phyloP scores from a whole-genome alignment of 805 yeast genomes.

The Candida wancherniae region DNA sequence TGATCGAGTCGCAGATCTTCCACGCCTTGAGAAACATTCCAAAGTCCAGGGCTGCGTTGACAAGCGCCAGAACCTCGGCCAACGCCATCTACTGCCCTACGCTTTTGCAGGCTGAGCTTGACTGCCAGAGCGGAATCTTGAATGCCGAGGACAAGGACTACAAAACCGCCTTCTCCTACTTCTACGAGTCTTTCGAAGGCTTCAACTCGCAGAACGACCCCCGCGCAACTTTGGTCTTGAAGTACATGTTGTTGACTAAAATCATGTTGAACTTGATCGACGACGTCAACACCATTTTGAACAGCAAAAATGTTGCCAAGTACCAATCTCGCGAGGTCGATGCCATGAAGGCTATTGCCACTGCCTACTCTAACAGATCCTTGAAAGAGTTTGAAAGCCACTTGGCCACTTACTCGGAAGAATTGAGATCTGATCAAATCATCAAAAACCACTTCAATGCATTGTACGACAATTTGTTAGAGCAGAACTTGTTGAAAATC shows the following conservation, averaged over 20 bases:
- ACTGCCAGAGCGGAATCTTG: slow-evolving; percentile 89
- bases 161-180: slow-evolving; percentile 92
- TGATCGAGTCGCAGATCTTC: slow-evolving; percentile 83
- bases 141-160: slow-evolving; percentile 97
- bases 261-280: slow-evolving; percentile 86
- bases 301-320: slow-evolving; percentile 62
- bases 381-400: slow-evolving; percentile 88
- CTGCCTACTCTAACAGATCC: slow-evolving; percentile 85
- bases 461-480: slow-evolving; percentile 85
- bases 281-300: slow-evolving; percentile 75
- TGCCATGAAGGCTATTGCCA: slow-evolving; percentile 91
- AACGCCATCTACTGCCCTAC: slow-evolving; percentile 94
- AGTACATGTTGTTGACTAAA: slow-evolving; percentile 88
- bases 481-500: slow-evolving; percentile 88
- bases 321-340: slow-evolving; percentile 83
- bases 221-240: slow-evolving; percentile 68
- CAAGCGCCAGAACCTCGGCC: slow-evolving; percentile 96
- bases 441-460: slow-evolving; percentile 90
- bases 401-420: slow-evolving; percentile 61
- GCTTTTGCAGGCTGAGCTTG: slow-evolving; percentile 88
- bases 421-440: slow-evolving; percentile 79
- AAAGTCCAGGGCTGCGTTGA: slow-evolving; percentile 85
- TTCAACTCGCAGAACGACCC: slow-evolving; percentile 63
- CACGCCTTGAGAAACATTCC: slow-evolving; percentile 89
- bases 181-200: slow-evolving; percentile 92